Conservation (phyloP, 345 rosid genomes). For the Populus davidiana region DNA sequence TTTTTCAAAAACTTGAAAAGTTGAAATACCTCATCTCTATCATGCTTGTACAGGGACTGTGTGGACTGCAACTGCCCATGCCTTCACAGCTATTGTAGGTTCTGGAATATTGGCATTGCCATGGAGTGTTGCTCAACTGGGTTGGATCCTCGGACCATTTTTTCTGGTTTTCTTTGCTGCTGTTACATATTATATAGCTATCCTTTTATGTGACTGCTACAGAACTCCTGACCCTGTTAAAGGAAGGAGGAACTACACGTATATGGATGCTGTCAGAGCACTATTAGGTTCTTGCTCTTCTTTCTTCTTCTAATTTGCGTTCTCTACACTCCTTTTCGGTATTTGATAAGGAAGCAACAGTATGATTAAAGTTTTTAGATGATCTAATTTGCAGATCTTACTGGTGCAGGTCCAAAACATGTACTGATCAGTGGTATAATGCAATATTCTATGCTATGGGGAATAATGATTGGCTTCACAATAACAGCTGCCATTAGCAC, state of each 20-base stretch:
- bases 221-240: neutral
- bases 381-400: too few relatives aligned
- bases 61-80: constrained; percentile 17
- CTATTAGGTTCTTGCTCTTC: neutral
- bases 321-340: neutral
- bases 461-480: constrained; percentile 46
- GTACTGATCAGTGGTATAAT: constrained; percentile 30
- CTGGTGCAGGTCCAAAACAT: neutral
- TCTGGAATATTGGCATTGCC: constrained; percentile 13
- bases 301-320: neutral
- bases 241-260: neutral
- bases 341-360: too few relatives aligned
- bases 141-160: constrained; percentile 9
- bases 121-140: constrained; percentile 14
- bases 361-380: too few relatives aligned
- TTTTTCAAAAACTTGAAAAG: too few relatives aligned
- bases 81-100: constrained; percentile 2
- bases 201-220: neutral
- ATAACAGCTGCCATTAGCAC: constrained; percentile 40
- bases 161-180: neutral
- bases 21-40: too few relatives aligned
- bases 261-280: neutral
- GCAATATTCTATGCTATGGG: constrained; percentile 37
- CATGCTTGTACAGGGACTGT: neutral
- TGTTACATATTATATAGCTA: neutral